Conservation (phyloP, 768 basidiomycete species). For the Termitomyces sp. region DNA sequence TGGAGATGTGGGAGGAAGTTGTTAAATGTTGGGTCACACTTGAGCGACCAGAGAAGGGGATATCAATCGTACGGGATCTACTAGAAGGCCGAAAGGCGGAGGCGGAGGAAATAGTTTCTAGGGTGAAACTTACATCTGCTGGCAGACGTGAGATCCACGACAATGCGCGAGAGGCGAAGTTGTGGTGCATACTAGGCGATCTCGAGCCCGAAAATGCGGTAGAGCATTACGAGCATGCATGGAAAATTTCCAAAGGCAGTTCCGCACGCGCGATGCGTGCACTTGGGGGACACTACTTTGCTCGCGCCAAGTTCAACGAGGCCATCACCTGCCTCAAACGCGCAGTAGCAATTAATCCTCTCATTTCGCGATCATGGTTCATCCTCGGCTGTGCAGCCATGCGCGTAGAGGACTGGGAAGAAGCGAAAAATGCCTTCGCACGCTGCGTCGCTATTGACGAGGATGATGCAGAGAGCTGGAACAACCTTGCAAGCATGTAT, state of each 20-base stretch:
- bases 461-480: conserved; percentile 98
- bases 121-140: conserved; percentile 46
- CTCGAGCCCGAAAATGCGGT: conserved; percentile 68
- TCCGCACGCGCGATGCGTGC: conserved; percentile 92
- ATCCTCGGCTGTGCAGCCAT: conserved; percentile 90
- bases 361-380: conserved; percentile 89
- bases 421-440: conserved; percentile 76
- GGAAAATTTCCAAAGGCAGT: conserved; percentile 72
- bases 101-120: conserved; percentile 60
- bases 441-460: conserved; percentile 90
- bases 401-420: conserved; percentile 78
- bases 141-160: conserved; percentile 45
- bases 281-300: conserved; percentile 79
- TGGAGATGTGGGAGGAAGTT: conserved; percentile 99
- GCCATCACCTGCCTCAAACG: conserved; percentile 62
- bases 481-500: conserved; percentile 92
- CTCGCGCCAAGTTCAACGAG: conserved; percentile 52
- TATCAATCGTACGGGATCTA: conserved; percentile 78
- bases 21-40: conserved; percentile 82
- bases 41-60: conserved; percentile 74
- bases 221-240: conserved; percentile 77
- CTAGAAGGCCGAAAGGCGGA: conserved; percentile 83
- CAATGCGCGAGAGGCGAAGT: conserved; percentile 73
- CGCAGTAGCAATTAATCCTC: conserved; percentile 85
- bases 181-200: conserved; percentile 95